Evolutionary conservation across 163 green algal genomes (phyloP).

Genomic region (Chlamydomonas reinhardtii): DNA sequence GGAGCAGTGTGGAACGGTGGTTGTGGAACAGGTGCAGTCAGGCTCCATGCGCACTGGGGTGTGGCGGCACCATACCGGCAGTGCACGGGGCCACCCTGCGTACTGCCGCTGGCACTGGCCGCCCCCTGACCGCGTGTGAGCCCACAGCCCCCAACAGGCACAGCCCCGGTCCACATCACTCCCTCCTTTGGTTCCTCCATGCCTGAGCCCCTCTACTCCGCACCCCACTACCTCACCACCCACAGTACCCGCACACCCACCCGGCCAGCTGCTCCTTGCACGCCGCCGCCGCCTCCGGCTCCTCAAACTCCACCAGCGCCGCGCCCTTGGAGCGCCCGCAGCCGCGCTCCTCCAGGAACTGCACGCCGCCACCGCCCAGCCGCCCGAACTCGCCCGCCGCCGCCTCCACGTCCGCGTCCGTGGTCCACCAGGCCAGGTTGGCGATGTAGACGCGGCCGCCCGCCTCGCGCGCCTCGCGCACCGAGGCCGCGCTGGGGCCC

Average conservation of each 20-base stretch:
- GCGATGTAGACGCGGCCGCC: conserved; percentile 71
- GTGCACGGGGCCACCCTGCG: no score
- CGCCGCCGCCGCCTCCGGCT: conserved; percentile 60
- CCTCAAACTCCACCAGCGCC: conserved; percentile 82
- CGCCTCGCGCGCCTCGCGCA: conserved; percentile 25
- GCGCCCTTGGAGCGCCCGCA: conserved; percentile 86
- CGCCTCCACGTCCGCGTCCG: conserved; percentile 86
- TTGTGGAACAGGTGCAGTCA: no score
- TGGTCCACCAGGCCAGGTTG: conserved; percentile 86
- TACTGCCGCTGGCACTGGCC: no score
- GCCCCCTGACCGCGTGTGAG: no score
- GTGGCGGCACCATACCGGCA: no score
- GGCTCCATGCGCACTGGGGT: no score
- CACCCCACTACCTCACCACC: no score
- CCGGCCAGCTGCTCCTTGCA: conserved; percentile 81
- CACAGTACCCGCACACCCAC: conserved; percentile 46
- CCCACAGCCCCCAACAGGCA: no score
- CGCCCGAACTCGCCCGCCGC: conserved; percentile 70
- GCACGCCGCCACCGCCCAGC: conserved; percentile 46
- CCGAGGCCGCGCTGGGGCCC: not conserved
- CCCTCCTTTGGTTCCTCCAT: no score
- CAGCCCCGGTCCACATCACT: no score
- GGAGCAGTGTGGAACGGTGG: no score
- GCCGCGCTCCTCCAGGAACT: conserved; percentile 86
- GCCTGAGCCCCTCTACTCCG: no score